phyloP scores from a whole-genome alignment of 495 filamentous ascomycete genomes.

The Staphylotrichum longicolle region DNA sequence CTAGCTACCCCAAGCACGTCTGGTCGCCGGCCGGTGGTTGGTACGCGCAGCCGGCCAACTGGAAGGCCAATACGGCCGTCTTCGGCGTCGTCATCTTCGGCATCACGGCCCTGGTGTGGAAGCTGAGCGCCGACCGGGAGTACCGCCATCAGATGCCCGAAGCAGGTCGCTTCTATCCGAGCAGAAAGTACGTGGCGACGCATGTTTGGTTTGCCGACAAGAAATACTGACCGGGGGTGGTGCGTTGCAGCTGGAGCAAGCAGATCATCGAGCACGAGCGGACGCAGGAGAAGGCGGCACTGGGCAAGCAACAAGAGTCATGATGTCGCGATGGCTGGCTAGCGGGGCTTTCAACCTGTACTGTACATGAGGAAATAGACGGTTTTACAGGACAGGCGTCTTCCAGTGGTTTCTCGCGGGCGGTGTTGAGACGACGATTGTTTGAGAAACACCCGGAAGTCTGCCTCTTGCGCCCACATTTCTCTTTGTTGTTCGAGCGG shows the following conservation, averaged over 20 bases:
- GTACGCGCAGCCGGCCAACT: conserved; percentile 92
- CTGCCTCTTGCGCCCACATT: no score
- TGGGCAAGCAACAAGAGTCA: conserved; percentile 8
- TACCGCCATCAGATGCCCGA: conserved; percentile 81
- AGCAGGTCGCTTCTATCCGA: conserved; percentile 84
- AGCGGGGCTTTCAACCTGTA: not conserved
- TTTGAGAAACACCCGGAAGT: no score
- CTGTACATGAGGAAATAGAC: conserved; percentile 16
- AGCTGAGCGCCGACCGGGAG: conserved; percentile 80
- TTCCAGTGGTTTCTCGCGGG: not conserved
- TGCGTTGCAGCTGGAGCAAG: conserved; percentile 73
- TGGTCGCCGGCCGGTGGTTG: conserved; percentile 98
- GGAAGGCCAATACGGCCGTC: conserved; percentile 91
- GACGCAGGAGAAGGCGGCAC: conserved; percentile 39
- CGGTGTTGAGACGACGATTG: not conserved
- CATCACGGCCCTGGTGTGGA: conserved; percentile 71
- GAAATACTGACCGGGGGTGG: conserved; percentile 11
- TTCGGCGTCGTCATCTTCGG: conserved; percentile 69
- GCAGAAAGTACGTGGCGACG: conserved; percentile 74
- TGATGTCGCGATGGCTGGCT: conserved; percentile 8
- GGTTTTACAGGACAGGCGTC: not conserved
- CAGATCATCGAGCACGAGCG: conserved; percentile 88
- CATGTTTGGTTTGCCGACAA: not conserved
- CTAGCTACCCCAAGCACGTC: conserved; percentile 96
- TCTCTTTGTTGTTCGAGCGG: not conserved